These are phyloP conservation scores for Ceratocystis smalleyi DNA, from an alignment of 2,329 filamentous ascomycete species.

Conservation along the genomic window DNA sequence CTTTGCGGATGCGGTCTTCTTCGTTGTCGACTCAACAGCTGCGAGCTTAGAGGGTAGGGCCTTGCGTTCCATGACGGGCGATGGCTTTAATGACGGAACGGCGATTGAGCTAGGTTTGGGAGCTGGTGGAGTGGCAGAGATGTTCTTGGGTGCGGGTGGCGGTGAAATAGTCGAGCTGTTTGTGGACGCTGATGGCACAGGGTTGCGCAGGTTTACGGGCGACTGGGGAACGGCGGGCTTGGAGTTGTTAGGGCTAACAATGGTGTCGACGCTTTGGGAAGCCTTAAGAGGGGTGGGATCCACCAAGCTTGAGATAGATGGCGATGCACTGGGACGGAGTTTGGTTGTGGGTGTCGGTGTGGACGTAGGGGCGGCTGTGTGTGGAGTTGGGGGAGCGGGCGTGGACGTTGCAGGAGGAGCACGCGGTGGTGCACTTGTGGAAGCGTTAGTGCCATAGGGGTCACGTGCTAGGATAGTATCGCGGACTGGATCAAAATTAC, in stretches of 20 bases:
- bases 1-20: conserved; percentile 22
- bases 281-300: conserved; percentile 38
- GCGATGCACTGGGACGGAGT: conserved; percentile 71
- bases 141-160: background rate
- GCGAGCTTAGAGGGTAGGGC: conserved; percentile 7
- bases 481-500: conserved; percentile 50
- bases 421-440: conserved; percentile 36
- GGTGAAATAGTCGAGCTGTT: conserved; percentile 21
- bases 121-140: background rate
- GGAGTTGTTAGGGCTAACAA: background rate
- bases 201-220: background rate
- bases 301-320: conserved; percentile 80
- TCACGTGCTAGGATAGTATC: conserved; percentile 44
- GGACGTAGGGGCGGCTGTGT: conserved; percentile 17
- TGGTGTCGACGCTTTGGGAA: background rate
- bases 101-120: conserved; percentile 8
- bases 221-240: background rate
- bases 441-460: conserved; percentile 29
- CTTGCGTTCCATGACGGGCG: conserved; percentile 15
- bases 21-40: background rate
- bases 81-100: conserved; percentile 15
- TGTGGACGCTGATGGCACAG: conserved; percentile 23
- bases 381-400: conserved; percentile 40
- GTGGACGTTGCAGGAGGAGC: conserved; percentile 23
- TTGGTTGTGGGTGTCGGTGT: conserved; percentile 15